Conservation (phyloP, 1,284 basidiomycete species). For the Ceratobasidium sp. region DNA sequence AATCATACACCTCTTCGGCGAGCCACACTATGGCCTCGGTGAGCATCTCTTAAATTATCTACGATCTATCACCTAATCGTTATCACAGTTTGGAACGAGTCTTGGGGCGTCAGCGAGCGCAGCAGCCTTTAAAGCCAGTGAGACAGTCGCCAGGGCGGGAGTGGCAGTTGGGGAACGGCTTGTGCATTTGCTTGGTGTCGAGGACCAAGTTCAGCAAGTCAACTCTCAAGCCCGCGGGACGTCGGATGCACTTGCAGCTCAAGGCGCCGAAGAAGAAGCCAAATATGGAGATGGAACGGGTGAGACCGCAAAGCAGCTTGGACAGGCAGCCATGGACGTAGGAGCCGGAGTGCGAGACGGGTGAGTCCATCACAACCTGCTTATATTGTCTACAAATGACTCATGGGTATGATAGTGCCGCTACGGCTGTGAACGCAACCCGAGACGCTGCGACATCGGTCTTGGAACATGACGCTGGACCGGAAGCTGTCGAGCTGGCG, state of each 20-base stretch:
- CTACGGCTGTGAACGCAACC: not conserved
- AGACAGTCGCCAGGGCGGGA: constrained; percentile 35
- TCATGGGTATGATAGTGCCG: not conserved
- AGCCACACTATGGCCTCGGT: constrained; percentile 42
- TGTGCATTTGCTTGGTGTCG: constrained; percentile 20
- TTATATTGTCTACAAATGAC: not conserved
- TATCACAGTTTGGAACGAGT: constrained; percentile 20
- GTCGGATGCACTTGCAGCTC: constrained; percentile 20
- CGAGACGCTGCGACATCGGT: constrained; percentile 28
- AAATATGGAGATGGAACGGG: constrained; percentile 37
- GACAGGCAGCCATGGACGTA: not conserved
- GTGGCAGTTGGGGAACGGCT: constrained; percentile 34
- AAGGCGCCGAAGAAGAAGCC: constrained; percentile 14
- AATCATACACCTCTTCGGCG: constrained; percentile 28
- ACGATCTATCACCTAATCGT: not conserved
- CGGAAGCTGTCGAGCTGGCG: constrained; percentile 31
- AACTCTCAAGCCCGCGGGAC: constrained; percentile 1
- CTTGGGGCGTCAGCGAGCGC: constrained; percentile 14
- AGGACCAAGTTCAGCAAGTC: constrained; percentile 33
- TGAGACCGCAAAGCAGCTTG: not conserved
- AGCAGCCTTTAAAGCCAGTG: constrained; percentile 7
- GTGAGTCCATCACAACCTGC: not conserved
- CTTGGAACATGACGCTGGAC: constrained; percentile 28
- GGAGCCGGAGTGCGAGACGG: constrained; percentile 32
- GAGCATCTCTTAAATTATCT: not conserved